A percentile compares a stretch with the other conserved stretches of the same genome.
Evolutionary conservation across 768 basidiomycete genomes (phyloP).

Genomic region (Mrakia gelida): DNA sequence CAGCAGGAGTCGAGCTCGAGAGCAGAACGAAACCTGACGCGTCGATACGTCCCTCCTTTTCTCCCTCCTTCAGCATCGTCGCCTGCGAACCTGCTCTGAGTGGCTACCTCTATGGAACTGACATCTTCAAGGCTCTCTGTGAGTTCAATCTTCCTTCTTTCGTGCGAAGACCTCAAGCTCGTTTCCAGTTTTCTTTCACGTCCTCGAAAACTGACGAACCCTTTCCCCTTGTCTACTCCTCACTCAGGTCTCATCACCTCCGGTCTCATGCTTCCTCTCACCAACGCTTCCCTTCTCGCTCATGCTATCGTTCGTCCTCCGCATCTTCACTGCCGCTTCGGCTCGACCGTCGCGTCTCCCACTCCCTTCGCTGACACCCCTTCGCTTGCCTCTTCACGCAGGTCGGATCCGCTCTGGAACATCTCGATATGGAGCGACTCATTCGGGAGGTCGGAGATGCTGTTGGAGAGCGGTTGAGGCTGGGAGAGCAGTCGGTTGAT

Average conservation of each 20-base stretch:
- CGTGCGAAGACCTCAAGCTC: neutral
- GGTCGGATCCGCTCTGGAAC: slow-evolving; percentile 34
- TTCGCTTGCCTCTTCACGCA: neutral
- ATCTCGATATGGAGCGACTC: slow-evolving; percentile 33
- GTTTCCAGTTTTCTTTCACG: neutral
- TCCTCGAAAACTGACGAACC: neutral
- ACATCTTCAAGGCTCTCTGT: slow-evolving; percentile 32
- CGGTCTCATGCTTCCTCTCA: slow-evolving; percentile 31
- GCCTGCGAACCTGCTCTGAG: slow-evolving; percentile 31
- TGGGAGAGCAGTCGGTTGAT: slow-evolving; percentile 23
- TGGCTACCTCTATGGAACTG: slow-evolving; percentile 28
- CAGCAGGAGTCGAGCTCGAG: neutral
- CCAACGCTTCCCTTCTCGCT: slow-evolving; percentile 28
- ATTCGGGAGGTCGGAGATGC: slow-evolving; percentile 31
- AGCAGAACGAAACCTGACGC: neutral
- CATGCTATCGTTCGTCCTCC: slow-evolving; percentile 28
- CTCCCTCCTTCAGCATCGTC: slow-evolving; percentile 16
- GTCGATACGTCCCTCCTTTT: neutral
- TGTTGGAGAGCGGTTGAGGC: slow-evolving; percentile 28
- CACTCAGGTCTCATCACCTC: slow-evolving; percentile 17
- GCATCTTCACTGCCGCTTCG: too few species aligned
- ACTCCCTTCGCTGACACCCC: neutral
- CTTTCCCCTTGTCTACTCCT: neutral
- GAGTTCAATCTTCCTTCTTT: neutral
- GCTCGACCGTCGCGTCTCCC: neutral